phyloP scores from a whole-genome alignment of 2,329 filamentous ascomycete genomes.

The Allantophomopsis lycopodina region DNA sequence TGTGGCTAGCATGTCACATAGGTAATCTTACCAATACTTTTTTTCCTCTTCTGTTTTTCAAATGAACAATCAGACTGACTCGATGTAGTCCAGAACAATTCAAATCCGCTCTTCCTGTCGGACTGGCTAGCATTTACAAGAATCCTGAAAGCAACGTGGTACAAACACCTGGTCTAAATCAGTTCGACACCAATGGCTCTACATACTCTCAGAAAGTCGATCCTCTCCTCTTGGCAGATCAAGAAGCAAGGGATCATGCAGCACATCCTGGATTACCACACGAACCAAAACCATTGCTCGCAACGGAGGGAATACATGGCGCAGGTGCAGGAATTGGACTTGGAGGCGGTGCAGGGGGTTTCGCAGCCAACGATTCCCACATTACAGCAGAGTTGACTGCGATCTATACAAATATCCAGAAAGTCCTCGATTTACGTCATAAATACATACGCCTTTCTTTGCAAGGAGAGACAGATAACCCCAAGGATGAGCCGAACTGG shows the following conservation, averaged over 20 bases:
- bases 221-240: constrained; percentile 13
- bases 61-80: constrained; percentile 2
- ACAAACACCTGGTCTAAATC: constrained; percentile 13
- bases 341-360: constrained; percentile 46
- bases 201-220: constrained; percentile 8
- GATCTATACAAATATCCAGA: constrained; percentile 85
- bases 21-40: constrained; percentile 4
- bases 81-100: constrained; percentile 9
- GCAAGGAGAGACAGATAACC: constrained; percentile 73
- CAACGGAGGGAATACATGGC: constrained; percentile 39
- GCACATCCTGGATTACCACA: constrained; percentile 36
- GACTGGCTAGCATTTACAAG: constrained; percentile 15
- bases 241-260: constrained; percentile 24
- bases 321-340: constrained; percentile 43
- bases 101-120: constrained; percentile 12
- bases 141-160: constrained; percentile 15
- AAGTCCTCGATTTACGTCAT: constrained; percentile 73
- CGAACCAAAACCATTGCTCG: constrained; percentile 37
- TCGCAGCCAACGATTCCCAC: constrained; percentile 60
- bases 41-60: neutral
- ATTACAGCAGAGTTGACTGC: constrained; percentile 72
- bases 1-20: constrained; percentile 8
- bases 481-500: constrained; percentile 74
- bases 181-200: constrained; percentile 4
- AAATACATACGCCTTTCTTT: constrained; percentile 81